Evolutionary conservation across 1,139 yeast genomes (phyloP).

Genomic region (Yamadazyma oceani): DNA sequence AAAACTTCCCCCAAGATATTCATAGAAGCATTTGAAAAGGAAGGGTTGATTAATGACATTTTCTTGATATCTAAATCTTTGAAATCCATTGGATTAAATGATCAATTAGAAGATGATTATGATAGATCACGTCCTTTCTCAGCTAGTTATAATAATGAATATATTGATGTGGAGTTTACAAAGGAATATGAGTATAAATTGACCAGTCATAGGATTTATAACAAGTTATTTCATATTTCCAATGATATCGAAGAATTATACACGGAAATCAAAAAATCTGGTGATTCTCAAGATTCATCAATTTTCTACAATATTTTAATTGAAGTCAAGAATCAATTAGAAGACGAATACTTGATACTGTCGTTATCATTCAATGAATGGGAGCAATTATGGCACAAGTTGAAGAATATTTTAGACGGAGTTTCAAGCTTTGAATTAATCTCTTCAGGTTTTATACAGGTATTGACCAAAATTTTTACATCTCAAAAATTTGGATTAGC

Average conservation of each 20-base stretch:
- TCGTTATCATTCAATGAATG: slow-evolving; percentile 36
- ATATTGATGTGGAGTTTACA: slow-evolving; percentile 33
- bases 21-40: slow-evolving; percentile 58
- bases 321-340: slow-evolving; percentile 18
- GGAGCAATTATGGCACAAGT: slow-evolving; percentile 46
- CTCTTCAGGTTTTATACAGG: slow-evolving; percentile 62
- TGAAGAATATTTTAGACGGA: slow-evolving; percentile 31
- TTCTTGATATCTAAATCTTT: slow-evolving; percentile 20
- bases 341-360: slow-evolving; percentile 10
- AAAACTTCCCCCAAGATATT: slow-evolving; percentile 18
- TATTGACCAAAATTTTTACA: slow-evolving; percentile 44
- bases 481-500: slow-evolving; percentile 25
- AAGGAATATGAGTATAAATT: slow-evolving; percentile 28
- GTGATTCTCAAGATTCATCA: slow-evolving; percentile 14
- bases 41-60: slow-evolving; percentile 67
- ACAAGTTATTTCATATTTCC: slow-evolving; percentile 20
- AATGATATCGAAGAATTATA: slow-evolving; percentile 22
- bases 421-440: slow-evolving; percentile 77
- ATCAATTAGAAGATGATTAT: slow-evolving; percentile 9
- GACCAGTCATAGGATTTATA: slow-evolving; percentile 20
- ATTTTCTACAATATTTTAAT: slow-evolving; percentile 20
- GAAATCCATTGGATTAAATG: slow-evolving; percentile 9
- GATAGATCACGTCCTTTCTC: slow-evolving; percentile 12
- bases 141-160: slow-evolving; percentile 26
- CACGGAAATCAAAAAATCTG: slow-evolving; percentile 16